Base-by-base conservation (phyloP, 805 yeast species). In the Wickerhamiella kazuoi region DNA sequence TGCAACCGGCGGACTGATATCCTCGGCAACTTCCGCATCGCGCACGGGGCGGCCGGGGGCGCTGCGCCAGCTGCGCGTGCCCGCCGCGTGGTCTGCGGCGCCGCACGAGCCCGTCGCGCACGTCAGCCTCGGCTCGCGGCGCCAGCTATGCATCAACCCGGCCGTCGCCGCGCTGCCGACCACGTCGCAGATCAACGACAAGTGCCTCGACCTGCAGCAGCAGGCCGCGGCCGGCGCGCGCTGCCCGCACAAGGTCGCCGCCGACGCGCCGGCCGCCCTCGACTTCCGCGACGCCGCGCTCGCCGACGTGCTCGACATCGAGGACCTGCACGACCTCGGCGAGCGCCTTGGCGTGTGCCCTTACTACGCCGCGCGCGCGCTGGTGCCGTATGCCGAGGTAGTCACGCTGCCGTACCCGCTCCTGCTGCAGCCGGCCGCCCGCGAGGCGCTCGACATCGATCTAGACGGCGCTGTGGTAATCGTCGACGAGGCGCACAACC, bases 401-500 rank as follows among this genome's bases (percentile, higher is more conserved):
- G 64, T 86, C 1, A 75, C 95, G 0, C 61, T 87, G 33, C 96
- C 97, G 0, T 86, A 86, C 49, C 95, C 84, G 49, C 62, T 81
- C 45, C 55, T 86, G 13, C 59, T 82, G 0, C 79, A 76, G 44
- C 65, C 65, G 11, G 62, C 65, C 6, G 61, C 90, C 0, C 63
- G 95, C 47, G 65, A 65, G 4, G 62, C 73, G 0, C 52, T 84
- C 33, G 70, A 71, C 1, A 52, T 86, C 4, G 65, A 74, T 31
- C 50, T 86, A 8, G 66, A 68, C 38, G 69, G 72, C 41, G 66
- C 86, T 1, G 68, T 86, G 2, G 72, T 87, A 0, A 69, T 87
- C 4, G 75, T 86, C 21, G 97, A 86, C 55, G 97, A 86, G 53
- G 96, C 96, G 0, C 97, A 86, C 53, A 86, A 86, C 53, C 59